Percentiles rank a stretch among this genome's conserved stretches.
Conservation (phyloP, 208 protist species). For the Hexamita inflata region DNA sequence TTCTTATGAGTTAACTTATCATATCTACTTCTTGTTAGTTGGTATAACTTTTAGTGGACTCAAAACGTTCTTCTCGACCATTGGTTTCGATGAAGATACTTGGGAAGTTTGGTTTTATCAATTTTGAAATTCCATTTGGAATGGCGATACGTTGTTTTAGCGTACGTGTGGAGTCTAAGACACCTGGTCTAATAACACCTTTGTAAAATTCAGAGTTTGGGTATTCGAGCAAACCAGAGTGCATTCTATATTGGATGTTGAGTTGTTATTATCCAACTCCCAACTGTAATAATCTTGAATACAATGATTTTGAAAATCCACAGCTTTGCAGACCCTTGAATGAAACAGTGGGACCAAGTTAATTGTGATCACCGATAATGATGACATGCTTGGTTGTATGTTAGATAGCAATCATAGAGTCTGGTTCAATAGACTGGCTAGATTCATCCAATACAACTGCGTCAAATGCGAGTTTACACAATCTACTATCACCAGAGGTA, state of each 20-base stretch:
- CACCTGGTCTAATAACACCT: slow-evolving; percentile 75
- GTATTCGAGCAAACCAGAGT: slow-evolving; percentile 76
- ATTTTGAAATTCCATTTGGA: too few species aligned
- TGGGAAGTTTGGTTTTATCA: too few species aligned
- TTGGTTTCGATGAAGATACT: too few species aligned
- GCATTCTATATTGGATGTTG: slow-evolving; percentile 88
- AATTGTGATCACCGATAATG: slow-evolving; percentile 76
- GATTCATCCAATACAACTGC: slow-evolving; percentile 81
- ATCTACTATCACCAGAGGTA: slow-evolving; percentile 60
- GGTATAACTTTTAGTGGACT: too few species aligned
- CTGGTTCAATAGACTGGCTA: slow-evolving; percentile 78
- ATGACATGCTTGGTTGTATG: slow-evolving; percentile 68
- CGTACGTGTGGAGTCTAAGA: slow-evolving; percentile 56
- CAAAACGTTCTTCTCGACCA: too few species aligned
- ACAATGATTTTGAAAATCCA: slow-evolving; percentile 69
- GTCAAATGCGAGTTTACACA: slow-evolving; percentile 62
- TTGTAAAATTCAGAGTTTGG: slow-evolving; percentile 85
- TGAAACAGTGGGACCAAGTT: slow-evolving; percentile 79
- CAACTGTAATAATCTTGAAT: slow-evolving; percentile 73
- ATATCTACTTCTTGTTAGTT: too few species aligned
- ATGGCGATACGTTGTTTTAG: slow-evolving; percentile 47
- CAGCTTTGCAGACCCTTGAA: slow-evolving; percentile 66
- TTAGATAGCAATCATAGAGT: slow-evolving; percentile 79
- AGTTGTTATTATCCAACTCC: slow-evolving; percentile 66
- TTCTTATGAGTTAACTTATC: too few species aligned